These are phyloP conservation scores for Psilocybe cubensis DNA, from an alignment of 768 basidiomycete species.

Conservation along the genomic window DNA sequence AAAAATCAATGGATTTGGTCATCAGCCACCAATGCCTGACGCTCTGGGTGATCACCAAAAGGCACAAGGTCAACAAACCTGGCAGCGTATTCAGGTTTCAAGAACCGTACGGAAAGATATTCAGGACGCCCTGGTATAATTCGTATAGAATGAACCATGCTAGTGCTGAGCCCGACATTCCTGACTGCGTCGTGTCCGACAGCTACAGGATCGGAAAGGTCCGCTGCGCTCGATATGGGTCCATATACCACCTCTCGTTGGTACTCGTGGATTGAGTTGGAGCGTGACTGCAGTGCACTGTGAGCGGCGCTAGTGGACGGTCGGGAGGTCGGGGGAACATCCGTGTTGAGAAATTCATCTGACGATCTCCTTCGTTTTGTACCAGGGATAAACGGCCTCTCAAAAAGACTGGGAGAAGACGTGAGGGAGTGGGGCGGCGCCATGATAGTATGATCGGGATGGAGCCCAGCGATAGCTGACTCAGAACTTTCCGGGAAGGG, in stretches of 20 bases:
- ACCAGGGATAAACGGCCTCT: not conserved
- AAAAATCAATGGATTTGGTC: too few species aligned
- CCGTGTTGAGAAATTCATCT: not conserved
- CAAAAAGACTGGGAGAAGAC: not conserved
- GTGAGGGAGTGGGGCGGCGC: not conserved
- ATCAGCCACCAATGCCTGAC: slow-evolving; percentile 2
- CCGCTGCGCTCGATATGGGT: not conserved
- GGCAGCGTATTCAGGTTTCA: slow-evolving; percentile 6
- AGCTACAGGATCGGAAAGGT: not conserved
- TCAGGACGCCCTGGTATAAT: not conserved
- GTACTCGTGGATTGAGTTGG: not conserved
- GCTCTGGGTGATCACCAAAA: not conserved
- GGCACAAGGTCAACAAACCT: slow-evolving; percentile 12
- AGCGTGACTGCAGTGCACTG: not conserved
- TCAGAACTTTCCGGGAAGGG: not conserved
- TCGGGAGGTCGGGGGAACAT: not conserved
- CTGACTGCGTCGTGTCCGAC: slow-evolving; percentile 9
- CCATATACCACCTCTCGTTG: not conserved
- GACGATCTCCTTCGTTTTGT: not conserved
- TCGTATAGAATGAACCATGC: slow-evolving; percentile 6
- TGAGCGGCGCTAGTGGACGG: not conserved
- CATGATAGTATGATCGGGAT: not conserved
- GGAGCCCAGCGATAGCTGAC: not conserved
- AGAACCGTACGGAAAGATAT: slow-evolving; percentile 4
- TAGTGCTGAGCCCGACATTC: not conserved